Base-by-base conservation (phyloP, 768 basidiomycete genomes). In the Boletellus sp. region DNA sequence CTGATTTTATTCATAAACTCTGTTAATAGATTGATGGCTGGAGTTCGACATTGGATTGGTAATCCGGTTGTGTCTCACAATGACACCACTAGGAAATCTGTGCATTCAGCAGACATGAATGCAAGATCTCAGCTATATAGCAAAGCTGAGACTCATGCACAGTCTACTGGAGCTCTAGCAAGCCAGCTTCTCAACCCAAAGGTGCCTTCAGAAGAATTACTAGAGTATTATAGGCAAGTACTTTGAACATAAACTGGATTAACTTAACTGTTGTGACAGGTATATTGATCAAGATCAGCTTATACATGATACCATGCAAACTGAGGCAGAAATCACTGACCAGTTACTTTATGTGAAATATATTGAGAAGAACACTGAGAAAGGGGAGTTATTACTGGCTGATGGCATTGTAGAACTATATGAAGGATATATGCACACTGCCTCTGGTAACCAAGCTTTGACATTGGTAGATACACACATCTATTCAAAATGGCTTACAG, bases 261-360 rank as follows among this genome's bases (percentile, higher is more conserved):
- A 12, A 38, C n/a, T 38, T 58, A 22, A 58, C 32, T 13, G 36
- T 20, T 19, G 33, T 22, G 13, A 16, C 46, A 87, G 85, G 42
- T 88, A 90, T 60, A 83, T 90, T 57, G 84, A 86, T 59, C 85
- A 90, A 61, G 84, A 78, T 54, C 77, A 84, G 48, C 80, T 84
- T 42, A 72, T 87, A 20, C 69, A 83, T 32, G 80, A 83, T 53
- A 74, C 79, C 2, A 79, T 80, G 26, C 74, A 73, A 42, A 73
- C 75, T 33, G 67, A 70, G 46, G 76, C 75, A n/a, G 83, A 83
- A 53, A 65, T 74, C 33, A 78, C 79, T 59, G 82, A 85, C 51
- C 65, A 83, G 28, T 74, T 79, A 51, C 63, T 83, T 2, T 87
- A 87, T 58, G 61, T 68, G 24, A 66, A 63, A 16, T 77, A 81